Base-by-base conservation (phyloP, 164 flowering plant genomes). In the Euptelea pleiosperma region DNA sequence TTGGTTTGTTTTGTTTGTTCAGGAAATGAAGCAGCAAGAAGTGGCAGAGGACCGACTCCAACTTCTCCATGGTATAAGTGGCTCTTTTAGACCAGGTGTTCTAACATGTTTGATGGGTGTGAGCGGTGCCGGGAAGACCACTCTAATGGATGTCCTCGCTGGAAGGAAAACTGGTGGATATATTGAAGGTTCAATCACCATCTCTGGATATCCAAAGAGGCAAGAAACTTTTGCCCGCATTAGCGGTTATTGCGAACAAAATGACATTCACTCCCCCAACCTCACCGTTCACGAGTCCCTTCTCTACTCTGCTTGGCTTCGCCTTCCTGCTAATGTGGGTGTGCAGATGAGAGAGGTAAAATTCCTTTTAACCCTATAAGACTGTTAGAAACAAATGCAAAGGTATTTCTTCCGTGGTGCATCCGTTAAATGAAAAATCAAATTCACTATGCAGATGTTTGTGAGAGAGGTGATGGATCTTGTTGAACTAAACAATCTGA, bases 391-490 rank as follows among this genome's bases (percentile, higher is more conserved):
- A 8, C 16, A 35, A 6, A 24, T 2, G 3, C 8, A 26, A 25
- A 12, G 0, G 7, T 6, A 1, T 15, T 9, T 19, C 0, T 53
- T 34, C 15, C 14, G 16, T 14, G 1, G 2, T 25, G 4, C 3
- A 16, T 44, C 24, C 1, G 6, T 46, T n/a, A 8, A 44, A 4
- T 19, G 7, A 34, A 0, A 46, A 37, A 25, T 31, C 15, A 11
- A 24, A 45, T 26, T 11, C 44, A 57, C n/a, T 34, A 16, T 67
- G 65, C 70, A 93, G 98, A 70, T 74, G 58, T 93, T 93, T 77
- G 96, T 88, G 29, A 81, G 80, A 50, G 86, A 90, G 65, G 97
- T 93, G 53, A 90, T 88, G 94, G 89, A 86, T 22, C 65, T 93
- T n/a, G 97, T 93, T 4, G 98, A 93, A 74, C 76, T 93, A n/a